Conservation (phyloP, 1,284 basidiomycete species). For the Rhodofomes roseus region DNA sequence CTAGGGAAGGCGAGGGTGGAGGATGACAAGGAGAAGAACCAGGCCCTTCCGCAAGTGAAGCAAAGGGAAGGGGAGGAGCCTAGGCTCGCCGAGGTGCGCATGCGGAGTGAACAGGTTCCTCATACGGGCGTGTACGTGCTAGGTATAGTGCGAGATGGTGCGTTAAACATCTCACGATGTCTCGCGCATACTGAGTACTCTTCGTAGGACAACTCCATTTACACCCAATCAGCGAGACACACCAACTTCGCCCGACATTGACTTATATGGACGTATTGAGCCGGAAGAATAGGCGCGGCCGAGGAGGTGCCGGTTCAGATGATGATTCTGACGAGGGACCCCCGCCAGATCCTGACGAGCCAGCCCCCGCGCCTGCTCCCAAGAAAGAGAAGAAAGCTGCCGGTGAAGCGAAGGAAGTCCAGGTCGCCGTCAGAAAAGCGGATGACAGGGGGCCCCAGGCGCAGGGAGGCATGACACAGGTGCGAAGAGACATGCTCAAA, state of each 20-base stretch:
- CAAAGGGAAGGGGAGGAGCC: conserved; percentile 50
- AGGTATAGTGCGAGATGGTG: conserved; percentile 70
- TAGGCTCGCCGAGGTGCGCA: conserved; percentile 60
- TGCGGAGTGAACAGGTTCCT: conserved; percentile 67
- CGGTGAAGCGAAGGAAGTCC: conserved; percentile 66
- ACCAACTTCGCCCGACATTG: conserved; percentile 75
- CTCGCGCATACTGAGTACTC: background rate
- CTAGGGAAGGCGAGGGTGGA: conserved; percentile 59
- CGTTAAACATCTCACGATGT: conserved; percentile 13
- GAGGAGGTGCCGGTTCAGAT: conserved; percentile 49
- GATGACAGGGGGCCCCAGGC: conserved; percentile 56
- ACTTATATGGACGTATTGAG: conserved; percentile 73
- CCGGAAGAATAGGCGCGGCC: conserved; percentile 51
- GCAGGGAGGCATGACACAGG: conserved; percentile 27
- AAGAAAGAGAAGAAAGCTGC: conserved; percentile 54
- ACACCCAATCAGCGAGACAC: conserved; percentile 72
- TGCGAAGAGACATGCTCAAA: conserved; percentile 68
- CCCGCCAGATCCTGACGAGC: conserved; percentile 75
- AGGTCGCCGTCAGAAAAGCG: conserved; percentile 64
- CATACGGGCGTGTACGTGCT: conserved; percentile 66
- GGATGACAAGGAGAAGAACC: conserved; percentile 74
- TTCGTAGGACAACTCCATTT: conserved; percentile 65
- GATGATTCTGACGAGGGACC: conserved; percentile 76
- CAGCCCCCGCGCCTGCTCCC: conserved; percentile 39
- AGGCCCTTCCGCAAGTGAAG: conserved; percentile 38